These are phyloP conservation scores for Ceratocystis albifundus DNA, from an alignment of 2,329 filamentous ascomycete genomes.

Conservation along the genomic window DNA sequence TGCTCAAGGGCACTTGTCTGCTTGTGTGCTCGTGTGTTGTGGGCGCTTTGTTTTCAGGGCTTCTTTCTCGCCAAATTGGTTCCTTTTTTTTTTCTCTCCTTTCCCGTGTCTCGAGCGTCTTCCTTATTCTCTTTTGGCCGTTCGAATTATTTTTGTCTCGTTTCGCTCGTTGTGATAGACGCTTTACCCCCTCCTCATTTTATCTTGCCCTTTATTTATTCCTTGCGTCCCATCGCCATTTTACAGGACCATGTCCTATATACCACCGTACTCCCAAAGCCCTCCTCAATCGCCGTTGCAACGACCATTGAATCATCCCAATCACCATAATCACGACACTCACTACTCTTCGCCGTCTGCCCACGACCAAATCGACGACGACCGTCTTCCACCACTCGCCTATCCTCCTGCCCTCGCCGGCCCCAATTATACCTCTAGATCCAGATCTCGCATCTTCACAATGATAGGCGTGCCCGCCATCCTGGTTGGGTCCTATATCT, in stretches of 20 bases:
- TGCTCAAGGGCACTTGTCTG: not conserved
- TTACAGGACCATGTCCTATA: constrained; percentile 18
- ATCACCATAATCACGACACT: not conserved
- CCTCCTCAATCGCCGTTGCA: constrained; percentile 16
- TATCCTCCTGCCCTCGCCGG: constrained; percentile 14
- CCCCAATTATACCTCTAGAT: not conserved
- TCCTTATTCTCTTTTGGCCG: constrained; percentile 1
- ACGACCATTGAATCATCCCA: constrained; percentile 7
- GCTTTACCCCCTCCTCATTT: not conserved
- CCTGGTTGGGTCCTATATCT: constrained; percentile 52
- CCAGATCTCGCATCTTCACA: not conserved
- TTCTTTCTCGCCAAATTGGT: not conserved
- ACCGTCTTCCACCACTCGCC: constrained; percentile 12
- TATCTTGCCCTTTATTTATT: constrained; percentile 5
- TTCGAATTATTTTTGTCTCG: not conserved
- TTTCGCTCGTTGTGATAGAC: not conserved
- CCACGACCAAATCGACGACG: not conserved
- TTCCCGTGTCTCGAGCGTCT: constrained; percentile 17
- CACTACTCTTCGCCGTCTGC: constrained; percentile 2
- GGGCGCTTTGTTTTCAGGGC: constrained; percentile 8
- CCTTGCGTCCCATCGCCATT: not conserved
- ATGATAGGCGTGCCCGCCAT: constrained; percentile 24
- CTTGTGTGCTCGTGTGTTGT: not conserved
- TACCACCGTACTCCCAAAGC: constrained; percentile 19
- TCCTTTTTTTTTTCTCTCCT: constrained; percentile 11